These are phyloP conservation scores for Tetrahymena borealis DNA, from an alignment of 73 alveolate species.

Conservation along the genomic window DNA sequence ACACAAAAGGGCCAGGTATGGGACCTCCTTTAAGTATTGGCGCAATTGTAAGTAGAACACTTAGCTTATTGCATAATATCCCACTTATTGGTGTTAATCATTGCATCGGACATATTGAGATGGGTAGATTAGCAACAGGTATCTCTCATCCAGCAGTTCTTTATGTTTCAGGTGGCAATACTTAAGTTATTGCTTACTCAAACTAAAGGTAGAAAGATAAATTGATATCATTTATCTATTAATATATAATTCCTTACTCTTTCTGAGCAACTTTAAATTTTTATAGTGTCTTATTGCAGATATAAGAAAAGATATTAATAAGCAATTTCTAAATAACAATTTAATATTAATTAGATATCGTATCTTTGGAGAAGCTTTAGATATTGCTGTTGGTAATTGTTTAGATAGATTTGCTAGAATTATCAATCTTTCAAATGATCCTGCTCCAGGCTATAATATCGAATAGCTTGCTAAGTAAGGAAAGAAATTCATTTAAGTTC, in stretches of 20 bases:
- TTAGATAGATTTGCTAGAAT: conserved; percentile 95
- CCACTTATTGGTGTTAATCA: conserved; percentile 98
- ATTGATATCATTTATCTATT: not conserved
- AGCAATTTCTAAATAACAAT: conserved; percentile 10
- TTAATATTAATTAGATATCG: conserved; percentile 66
- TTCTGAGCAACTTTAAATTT: no score
- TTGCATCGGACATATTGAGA: conserved; percentile 98
- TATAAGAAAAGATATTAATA: not conserved
- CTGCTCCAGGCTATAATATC: conserved; percentile 98
- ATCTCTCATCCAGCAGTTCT: conserved; percentile 90
- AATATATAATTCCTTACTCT: no score
- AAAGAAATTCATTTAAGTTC: conserved; percentile 80
- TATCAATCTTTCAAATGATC: conserved; percentile 91
- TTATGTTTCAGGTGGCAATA: conserved; percentile 98
- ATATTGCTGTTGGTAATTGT: conserved; percentile 98
- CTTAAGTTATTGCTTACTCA: conserved; percentile 93
- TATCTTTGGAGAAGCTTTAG: conserved; percentile 98
- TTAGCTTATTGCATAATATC: conserved; percentile 79
- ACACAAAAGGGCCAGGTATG: conserved; percentile 99
- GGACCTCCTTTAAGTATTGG: conserved; percentile 96
- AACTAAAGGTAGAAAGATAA: conserved; percentile 12
- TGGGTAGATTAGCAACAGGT: conserved; percentile 94
- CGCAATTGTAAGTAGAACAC: conserved; percentile 92
- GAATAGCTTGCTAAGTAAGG: conserved; percentile 93
- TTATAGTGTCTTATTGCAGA: not conserved